phyloP scores from a whole-genome alignment of 495 filamentous ascomycete genomes.

The Neurospora tetrasperma region DNA sequence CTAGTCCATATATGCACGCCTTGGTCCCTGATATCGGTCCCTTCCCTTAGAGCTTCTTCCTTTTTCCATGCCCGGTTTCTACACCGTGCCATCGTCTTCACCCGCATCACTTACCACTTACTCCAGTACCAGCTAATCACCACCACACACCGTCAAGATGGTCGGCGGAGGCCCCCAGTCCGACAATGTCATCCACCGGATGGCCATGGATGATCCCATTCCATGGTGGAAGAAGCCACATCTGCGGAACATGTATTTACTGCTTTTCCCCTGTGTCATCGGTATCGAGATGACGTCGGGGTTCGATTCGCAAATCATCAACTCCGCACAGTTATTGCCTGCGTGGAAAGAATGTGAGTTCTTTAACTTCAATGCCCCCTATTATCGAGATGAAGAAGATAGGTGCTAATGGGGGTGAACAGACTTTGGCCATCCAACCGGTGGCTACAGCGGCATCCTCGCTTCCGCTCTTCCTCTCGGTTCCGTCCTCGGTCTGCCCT shows the following conservation, averaged over 20 bases:
- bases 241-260: slow-evolving; percentile 48
- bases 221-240: slow-evolving; percentile 56
- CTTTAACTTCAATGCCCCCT: too few species aligned
- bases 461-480: slow-evolving; percentile 35
- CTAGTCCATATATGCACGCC: neutral
- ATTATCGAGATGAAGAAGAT: too few species aligned
- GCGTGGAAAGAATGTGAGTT: slow-evolving; percentile 48
- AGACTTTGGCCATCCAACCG: slow-evolving; percentile 35
- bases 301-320: slow-evolving; percentile 64
- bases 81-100: neutral
- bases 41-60: neutral
- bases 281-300: slow-evolving; percentile 65
- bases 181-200: slow-evolving; percentile 42
- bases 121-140: neutral
- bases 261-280: slow-evolving; percentile 56
- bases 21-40: neutral
- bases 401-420: neutral
- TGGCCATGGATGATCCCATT: slow-evolving; percentile 44
- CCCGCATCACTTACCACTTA: neutral
- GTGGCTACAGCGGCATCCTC: slow-evolving; percentile 36
- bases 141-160: slow-evolving; percentile 22
- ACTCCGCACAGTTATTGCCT: slow-evolving; percentile 50
- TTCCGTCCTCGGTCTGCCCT: slow-evolving; percentile 44
- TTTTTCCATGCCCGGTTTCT: neutral
- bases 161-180: slow-evolving; percentile 20